Percentiles rank a stretch among this genome's conserved stretches.
Evolutionary conservation across 305 asterid species (phyloP).

Genomic region (Caryopteris hybrid): DNA sequence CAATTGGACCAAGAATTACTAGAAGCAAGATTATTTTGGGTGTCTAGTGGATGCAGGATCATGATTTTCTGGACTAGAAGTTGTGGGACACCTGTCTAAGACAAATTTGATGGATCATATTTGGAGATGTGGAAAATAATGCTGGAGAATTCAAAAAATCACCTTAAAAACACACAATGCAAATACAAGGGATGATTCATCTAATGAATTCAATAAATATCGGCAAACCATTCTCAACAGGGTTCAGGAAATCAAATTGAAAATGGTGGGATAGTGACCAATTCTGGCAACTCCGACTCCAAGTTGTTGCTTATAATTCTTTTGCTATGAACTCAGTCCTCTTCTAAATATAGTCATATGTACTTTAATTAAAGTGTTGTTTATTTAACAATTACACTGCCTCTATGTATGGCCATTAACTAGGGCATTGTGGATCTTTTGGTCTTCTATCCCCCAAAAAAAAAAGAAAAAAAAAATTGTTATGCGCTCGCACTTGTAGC

Average conservation of each 20-base stretch:
- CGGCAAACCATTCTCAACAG: neutral
- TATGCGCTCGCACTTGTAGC: neutral
- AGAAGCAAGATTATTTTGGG: neutral
- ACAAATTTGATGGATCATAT: neutral
- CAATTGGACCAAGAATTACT: neutral
- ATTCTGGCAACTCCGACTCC: neutral
- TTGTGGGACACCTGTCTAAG: neutral
- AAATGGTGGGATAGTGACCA: neutral
- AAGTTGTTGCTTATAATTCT: neutral
- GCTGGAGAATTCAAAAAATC: neutral
- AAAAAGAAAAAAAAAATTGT: no score
- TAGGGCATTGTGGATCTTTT: neutral
- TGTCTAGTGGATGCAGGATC: neutral
- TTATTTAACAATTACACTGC: neutral
- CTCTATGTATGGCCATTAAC: neutral
- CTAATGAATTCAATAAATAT: neutral
- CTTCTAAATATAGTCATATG: conserved; percentile 7
- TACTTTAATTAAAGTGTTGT: neutral
- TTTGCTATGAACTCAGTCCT: neutral
- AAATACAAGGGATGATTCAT: neutral
- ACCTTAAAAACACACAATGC: neutral
- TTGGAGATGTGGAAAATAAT: neutral
- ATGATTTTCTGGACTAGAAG: neutral
- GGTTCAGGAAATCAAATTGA: neutral
- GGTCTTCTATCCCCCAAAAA: neutral